A percentile compares a stretch with the other conserved stretches of the same genome.
Conservation (phyloP, 2,329 filamentous ascomycete genomes). For the Clarireedia paspali region DNA sequence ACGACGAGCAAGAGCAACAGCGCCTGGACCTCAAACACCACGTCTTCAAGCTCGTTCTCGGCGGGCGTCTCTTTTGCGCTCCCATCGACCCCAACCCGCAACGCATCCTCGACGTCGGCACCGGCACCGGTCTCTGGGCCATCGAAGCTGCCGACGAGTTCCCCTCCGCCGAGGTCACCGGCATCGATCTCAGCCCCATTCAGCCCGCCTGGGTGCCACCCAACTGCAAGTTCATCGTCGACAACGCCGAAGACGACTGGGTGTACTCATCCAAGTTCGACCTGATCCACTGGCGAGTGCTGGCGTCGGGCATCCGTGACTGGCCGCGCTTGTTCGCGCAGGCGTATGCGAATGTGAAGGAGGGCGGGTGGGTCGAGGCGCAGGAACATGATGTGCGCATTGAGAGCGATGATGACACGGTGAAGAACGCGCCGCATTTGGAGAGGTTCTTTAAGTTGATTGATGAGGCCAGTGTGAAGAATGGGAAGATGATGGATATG, state of each 20-base stretch:
- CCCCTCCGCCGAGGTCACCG: conserved; percentile 39
- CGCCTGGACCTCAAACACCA: conserved; percentile 44
- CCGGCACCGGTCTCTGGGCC: conserved; percentile 52
- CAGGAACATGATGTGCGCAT: conserved; percentile 47
- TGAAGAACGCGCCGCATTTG: conserved; percentile 36
- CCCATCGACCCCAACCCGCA: conserved; percentile 41
- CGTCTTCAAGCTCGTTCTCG: conserved; percentile 21
- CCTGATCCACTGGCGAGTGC: conserved; percentile 52
- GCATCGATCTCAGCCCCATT: conserved; percentile 51
- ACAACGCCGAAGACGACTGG: conserved; percentile 52
- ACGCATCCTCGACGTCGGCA: conserved; percentile 49
- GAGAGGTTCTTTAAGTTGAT: conserved; percentile 41
- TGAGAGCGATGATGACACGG: conserved; percentile 34
- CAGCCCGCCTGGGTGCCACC: conserved; percentile 50
- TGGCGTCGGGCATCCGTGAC: conserved; percentile 47
- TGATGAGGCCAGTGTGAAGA: conserved; percentile 36
- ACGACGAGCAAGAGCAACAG: conserved; percentile 53
- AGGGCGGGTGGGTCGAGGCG: conserved; percentile 48
- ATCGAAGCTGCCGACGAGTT: conserved; percentile 49
- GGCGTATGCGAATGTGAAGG: conserved; percentile 41
- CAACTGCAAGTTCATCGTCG: conserved; percentile 54
- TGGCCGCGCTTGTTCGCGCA: conserved; percentile 43
- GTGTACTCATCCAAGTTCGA: conserved; percentile 46
- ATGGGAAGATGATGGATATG: conserved; percentile 38
- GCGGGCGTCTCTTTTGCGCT: conserved; percentile 39